Conservation (phyloP, 2,329 filamentous ascomycete genomes). For the Alternaria gansuensis region DNA sequence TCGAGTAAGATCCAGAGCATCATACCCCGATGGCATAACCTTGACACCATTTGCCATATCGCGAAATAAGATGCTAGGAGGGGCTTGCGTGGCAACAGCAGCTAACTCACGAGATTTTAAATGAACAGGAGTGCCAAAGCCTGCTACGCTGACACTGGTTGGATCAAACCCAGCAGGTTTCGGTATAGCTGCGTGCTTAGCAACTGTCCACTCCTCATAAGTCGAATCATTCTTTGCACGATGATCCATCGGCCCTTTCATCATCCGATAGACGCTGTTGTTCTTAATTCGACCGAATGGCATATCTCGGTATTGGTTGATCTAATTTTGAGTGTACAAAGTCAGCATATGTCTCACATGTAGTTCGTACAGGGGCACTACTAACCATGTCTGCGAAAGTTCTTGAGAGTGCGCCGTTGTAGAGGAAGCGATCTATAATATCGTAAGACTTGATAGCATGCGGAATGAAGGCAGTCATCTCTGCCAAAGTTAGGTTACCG, state of each 20-base stretch:
- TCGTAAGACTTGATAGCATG: constrained; percentile 35
- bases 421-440: constrained; percentile 35
- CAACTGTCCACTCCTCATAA: constrained; percentile 30
- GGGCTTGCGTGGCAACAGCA: not conserved
- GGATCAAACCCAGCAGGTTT: constrained; percentile 22
- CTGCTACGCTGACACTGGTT: constrained; percentile 27
- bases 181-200: constrained; percentile 18
- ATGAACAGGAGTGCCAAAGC: constrained; percentile 23
- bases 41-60: constrained; percentile 29
- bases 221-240: constrained; percentile 17
- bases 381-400: constrained; percentile 18
- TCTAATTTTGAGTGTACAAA: not conserved
- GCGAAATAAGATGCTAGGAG: constrained; percentile 25
- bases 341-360: too few relatives aligned
- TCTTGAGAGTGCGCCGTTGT: constrained; percentile 29
- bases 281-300: constrained; percentile 12
- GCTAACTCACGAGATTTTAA: not conserved
- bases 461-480: constrained; percentile 39
- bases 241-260: constrained; percentile 28
- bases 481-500: constrained; percentile 39
- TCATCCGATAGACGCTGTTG: constrained; percentile 32
- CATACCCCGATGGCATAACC: constrained; percentile 22
- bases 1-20: constrained; percentile 39
- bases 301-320: constrained; percentile 33
- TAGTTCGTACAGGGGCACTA: too few relatives aligned